Conservation (phyloP, 1,284 basidiomycete genomes). For the Golubevia pallescens region DNA sequence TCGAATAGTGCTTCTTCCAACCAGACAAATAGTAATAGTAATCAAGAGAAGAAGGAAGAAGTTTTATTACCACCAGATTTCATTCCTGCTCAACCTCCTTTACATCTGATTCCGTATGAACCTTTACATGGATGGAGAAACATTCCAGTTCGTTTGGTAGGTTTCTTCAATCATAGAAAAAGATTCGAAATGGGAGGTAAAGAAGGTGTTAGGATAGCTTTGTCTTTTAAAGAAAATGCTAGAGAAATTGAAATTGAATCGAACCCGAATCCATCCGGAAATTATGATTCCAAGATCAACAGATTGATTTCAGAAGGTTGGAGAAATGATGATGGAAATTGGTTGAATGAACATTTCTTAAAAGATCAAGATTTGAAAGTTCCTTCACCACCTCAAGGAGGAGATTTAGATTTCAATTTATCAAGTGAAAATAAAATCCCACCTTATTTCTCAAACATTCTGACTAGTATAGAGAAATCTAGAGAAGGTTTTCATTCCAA, state of each 20-base stretch:
- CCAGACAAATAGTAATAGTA: conserved; percentile 19
- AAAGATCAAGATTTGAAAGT: not conserved
- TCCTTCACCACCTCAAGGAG: conserved; percentile 43
- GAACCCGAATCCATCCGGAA: not conserved
- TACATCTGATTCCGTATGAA: conserved; percentile 57
- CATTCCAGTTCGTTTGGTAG: conserved; percentile 46
- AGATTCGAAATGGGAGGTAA: conserved; percentile 47
- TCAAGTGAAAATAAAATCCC: conserved; percentile 38
- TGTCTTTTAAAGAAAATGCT: conserved; percentile 44
- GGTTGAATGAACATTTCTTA: too few species aligned
- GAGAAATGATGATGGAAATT: not conserved
- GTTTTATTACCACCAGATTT: conserved; percentile 31
- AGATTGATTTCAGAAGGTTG: too few species aligned
- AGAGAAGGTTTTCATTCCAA: conserved; percentile 40
- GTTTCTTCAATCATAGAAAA: conserved; percentile 55
- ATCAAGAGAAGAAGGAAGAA: not conserved
- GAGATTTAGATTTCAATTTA: conserved; percentile 60
- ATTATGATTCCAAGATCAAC: too few species aligned
- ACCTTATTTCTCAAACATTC: conserved; percentile 34
- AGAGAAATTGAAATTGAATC: conserved; percentile 30
- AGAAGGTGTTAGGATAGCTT: conserved; percentile 38
- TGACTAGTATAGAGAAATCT: conserved; percentile 29
- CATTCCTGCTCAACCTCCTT: conserved; percentile 58
- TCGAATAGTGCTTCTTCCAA: conserved; percentile 17
- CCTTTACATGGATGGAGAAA: conserved; percentile 56